phyloP scores from a whole-genome alignment of 768 basidiomycete genomes.

The Suillus brevipes region DNA sequence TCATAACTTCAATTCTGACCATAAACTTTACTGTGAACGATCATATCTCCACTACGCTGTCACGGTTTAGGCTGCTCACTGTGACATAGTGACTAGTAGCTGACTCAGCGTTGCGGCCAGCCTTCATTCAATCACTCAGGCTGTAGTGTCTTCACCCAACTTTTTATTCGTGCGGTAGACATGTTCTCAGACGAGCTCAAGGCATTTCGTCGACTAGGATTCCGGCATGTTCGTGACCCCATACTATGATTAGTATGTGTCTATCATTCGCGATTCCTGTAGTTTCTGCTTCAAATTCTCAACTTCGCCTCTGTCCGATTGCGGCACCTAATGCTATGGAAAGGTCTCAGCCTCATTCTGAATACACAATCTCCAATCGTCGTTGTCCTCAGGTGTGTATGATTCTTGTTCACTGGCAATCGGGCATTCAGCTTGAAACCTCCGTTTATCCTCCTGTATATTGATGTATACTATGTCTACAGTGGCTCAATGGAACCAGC shows the following conservation, averaged over 20 bases:
- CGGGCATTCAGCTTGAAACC: not conserved
- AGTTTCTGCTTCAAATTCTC: conserved; percentile 89
- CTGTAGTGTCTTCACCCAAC: not conserved
- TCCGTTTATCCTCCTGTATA: not conserved
- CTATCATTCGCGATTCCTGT: not conserved
- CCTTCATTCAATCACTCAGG: too few relatives aligned
- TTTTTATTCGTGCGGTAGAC: not conserved
- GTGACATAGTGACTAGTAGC: too few relatives aligned
- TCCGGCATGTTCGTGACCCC: conserved; percentile 59
- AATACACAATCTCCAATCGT: conserved; percentile 97
- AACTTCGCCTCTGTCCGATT: conserved; percentile 90
- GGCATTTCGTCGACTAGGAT: conserved; percentile 67
- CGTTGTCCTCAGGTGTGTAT: conserved; percentile 84
- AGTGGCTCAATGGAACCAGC: conserved; percentile 97
- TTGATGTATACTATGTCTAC: not conserved
- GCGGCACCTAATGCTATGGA: conserved; percentile 99
- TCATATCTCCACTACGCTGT: too few relatives aligned
- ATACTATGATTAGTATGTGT: too few relatives aligned
- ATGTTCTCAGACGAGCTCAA: conserved; percentile 83
- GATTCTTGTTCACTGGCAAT: not conserved
- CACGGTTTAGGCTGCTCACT: too few relatives aligned
- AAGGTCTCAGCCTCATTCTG: conserved; percentile 83
- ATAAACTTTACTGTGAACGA: too few relatives aligned
- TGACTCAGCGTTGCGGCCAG: too few relatives aligned
- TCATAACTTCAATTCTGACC: too few relatives aligned